phyloP scores from a whole-genome alignment of 1,284 basidiomycete genomes.

The Phenoliferia sp. region DNA sequence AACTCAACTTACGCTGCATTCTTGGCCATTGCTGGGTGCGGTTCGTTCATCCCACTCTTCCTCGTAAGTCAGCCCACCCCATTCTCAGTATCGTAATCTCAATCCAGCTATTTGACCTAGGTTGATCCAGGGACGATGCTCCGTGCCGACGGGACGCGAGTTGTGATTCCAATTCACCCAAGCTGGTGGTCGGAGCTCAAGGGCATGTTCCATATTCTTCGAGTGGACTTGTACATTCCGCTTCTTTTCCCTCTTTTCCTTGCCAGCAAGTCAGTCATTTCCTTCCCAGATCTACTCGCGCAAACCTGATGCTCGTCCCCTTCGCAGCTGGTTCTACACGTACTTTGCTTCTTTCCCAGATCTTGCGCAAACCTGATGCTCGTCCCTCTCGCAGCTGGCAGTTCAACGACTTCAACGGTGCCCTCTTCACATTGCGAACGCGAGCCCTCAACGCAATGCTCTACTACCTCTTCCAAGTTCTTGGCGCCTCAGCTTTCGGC shows the following conservation, averaged over 20 bases:
- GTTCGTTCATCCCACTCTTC: constrained; percentile 15
- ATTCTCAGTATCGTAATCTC: background rate
- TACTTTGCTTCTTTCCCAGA: constrained; percentile 5
- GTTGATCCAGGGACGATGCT: constrained; percentile 27
- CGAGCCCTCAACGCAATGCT: constrained; percentile 43
- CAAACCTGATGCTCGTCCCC: background rate
- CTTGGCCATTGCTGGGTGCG: constrained; percentile 27
- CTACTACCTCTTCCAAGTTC: constrained; percentile 43
- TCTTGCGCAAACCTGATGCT: background rate
- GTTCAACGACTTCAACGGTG: constrained; percentile 36
- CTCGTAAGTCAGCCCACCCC: constrained; percentile 9
- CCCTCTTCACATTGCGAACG: constrained; percentile 40
- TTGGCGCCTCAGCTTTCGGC: constrained; percentile 57
- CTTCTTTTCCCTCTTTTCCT: constrained; percentile 37
- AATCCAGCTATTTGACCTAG: background rate
- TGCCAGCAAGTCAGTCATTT: constrained; percentile 28
- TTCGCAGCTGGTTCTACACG: constrained; percentile 28
- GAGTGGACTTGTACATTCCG: constrained; percentile 30
- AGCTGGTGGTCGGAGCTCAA: constrained; percentile 34
- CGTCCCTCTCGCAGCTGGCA: constrained; percentile 4
- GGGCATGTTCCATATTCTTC: constrained; percentile 28
- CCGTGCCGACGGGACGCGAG: constrained; percentile 33
- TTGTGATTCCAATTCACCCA: constrained; percentile 33
- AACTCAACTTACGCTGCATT: constrained; percentile 34
- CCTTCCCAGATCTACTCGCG: background rate